These are phyloP conservation scores for Coriaria nepalensis DNA, from an alignment of 306 rosid genomes.

Conservation along the genomic window DNA sequence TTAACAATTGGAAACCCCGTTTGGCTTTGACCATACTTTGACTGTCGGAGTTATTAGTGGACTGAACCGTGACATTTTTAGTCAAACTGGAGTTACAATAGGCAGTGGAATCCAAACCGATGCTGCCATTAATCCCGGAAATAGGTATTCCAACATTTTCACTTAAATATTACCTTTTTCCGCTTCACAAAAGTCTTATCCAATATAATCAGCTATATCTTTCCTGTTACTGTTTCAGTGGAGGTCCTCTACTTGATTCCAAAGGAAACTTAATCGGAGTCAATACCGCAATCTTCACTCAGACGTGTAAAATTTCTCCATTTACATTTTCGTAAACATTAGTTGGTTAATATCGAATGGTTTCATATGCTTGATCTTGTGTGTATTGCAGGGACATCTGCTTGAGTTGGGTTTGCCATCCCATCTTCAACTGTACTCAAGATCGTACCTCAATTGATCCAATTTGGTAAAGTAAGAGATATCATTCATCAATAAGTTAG, in stretches of 20 bases:
- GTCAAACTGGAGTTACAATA: slow-evolving; percentile 90
- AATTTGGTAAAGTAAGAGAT: slow-evolving; percentile 56
- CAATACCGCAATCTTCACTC: slow-evolving; percentile 91
- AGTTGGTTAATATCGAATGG: too few species aligned
- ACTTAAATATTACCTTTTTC: too few species aligned
- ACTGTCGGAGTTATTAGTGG: slow-evolving; percentile 95
- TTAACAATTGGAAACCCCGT: slow-evolving; percentile 98
- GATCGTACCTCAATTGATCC: slow-evolving; percentile 81
- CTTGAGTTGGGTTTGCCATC: slow-evolving; percentile 97
- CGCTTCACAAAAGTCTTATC: too few species aligned
- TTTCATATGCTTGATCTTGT: not conserved
- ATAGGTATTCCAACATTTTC: slow-evolving; percentile 35
- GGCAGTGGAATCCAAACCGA: slow-evolving; percentile 97
- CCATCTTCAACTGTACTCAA: slow-evolving; percentile 71
- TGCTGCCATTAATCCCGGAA: slow-evolving; percentile 95
- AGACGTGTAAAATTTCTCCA: slow-evolving; percentile 33
- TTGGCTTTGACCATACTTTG: slow-evolving; percentile 95
- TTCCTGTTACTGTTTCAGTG: slow-evolving; percentile 41
- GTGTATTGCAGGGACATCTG: slow-evolving; percentile 70
- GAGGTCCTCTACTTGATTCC: slow-evolving; percentile 86
- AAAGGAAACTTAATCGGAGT: slow-evolving; percentile 87
- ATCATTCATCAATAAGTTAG: too few species aligned
- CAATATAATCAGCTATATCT: slow-evolving; percentile 4
- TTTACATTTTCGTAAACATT: not conserved
- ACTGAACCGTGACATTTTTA: slow-evolving; percentile 71